Evolutionary conservation across 805 yeast species (phyloP), one percentile per base, ranked within the genome.

Genomic region (Wickerhamiella lipophila): DNA sequence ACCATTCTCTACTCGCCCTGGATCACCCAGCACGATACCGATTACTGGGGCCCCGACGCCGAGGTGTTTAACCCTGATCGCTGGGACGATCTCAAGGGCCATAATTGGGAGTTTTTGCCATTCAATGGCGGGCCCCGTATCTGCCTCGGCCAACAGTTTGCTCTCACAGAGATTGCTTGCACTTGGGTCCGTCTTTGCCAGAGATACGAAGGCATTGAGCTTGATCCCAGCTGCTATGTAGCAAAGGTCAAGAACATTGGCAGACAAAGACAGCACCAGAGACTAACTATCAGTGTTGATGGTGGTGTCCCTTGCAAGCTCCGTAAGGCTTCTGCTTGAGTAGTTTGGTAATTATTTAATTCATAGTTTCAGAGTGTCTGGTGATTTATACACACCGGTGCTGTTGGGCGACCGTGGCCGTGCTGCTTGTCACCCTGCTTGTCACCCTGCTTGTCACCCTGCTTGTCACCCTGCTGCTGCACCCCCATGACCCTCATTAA

Each of bases 111-210:
- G 29, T 70, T 63, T 52, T 56, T 69, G 42, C 74, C 74, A 32
- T 70, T 70, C 58, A 69, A 68, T 52, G 75, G 74, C 34, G 75
- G 75, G 6, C 74, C 75, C 25, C 59, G 75, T 51, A 68, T 71
- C 45, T 71, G 75, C 56, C 60, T 70, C 47, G 75, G 74, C 27
- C 75, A 71, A 56, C 75, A 71, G 55, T 70, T 71, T 61, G 75
- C 75, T 12, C 64, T 70, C 35, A 68, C 72, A 22, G 74, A 71
- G 55, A 68, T 72, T 40, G 46, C 49, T 22, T 41, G 49, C 34
- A 36, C 46, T 3, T 50, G 50, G 49, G 51, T 50, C 16, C 49
- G 53, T 12, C 42, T 50, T 19, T 47, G 51, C 38, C 53, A 50
- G 38, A 45, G 42, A 6, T 50, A 42, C 36, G 11, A 19, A 12